These are phyloP conservation scores for Hyphodiscus hymeniophilus DNA, from an alignment of 495 filamentous ascomycete species.

Conservation along the genomic window DNA sequence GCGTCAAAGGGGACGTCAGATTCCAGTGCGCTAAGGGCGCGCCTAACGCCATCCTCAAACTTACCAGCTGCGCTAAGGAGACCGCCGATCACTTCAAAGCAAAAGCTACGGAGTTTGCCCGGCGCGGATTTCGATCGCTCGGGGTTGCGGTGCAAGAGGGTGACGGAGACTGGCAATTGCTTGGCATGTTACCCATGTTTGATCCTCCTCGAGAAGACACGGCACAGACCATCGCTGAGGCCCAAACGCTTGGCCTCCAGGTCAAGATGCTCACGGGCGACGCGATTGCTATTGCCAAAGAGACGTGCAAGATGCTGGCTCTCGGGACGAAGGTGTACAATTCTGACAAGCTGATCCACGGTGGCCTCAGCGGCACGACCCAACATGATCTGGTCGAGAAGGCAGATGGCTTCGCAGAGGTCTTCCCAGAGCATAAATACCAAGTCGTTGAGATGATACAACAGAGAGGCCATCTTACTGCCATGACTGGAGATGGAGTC, in stretches of 20 bases:
- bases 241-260: conserved; percentile 65
- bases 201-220: conserved; percentile 72
- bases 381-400: conserved; percentile 71
- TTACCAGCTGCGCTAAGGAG: conserved; percentile 56
- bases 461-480: conserved; percentile 65
- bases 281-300: conserved; percentile 70
- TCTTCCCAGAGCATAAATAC: conserved; percentile 73
- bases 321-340: conserved; percentile 73
- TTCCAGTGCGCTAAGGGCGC: conserved; percentile 68
- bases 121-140: conserved; percentile 74
- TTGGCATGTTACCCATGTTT: conserved; percentile 73
- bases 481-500: conserved; percentile 71
- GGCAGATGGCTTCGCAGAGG: conserved; percentile 69
- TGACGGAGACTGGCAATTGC: conserved; percentile 57
- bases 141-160: conserved; percentile 66
- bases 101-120: conserved; percentile 66
- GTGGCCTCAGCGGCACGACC: conserved; percentile 62
- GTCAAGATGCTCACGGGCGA: conserved; percentile 80
- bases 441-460: conserved; percentile 71
- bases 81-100: conserved; percentile 56
- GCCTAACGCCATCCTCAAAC: conserved; percentile 62
- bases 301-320: conserved; percentile 75
- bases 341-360: conserved; percentile 65
- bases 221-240: conserved; percentile 68
- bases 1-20: conserved; percentile 55